phyloP scores from a whole-genome alignment of 2,329 filamentous ascomycete species.

The Fusarium continuum region DNA sequence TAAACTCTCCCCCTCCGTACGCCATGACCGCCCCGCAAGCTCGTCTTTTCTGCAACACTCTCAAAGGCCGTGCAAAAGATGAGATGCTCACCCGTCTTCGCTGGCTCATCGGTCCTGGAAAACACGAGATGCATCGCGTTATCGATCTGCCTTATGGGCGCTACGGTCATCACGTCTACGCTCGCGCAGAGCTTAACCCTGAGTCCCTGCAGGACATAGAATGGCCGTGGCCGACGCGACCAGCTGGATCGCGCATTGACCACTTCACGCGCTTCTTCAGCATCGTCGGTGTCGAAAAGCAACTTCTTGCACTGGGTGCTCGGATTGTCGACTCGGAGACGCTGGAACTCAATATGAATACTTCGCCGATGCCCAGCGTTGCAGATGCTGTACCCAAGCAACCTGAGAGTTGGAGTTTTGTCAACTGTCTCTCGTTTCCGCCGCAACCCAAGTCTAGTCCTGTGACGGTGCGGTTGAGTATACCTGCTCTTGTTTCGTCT shows the following conservation, averaged over 20 bases:
- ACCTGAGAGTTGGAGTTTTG: conserved; percentile 43
- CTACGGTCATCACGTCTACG: conserved; percentile 38
- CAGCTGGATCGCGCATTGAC: conserved; percentile 12
- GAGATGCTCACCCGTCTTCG: conserved; percentile 40
- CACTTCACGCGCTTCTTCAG: conserved; percentile 32
- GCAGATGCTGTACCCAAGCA: conserved; percentile 14
- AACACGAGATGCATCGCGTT: conserved; percentile 37
- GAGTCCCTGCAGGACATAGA: conserved; percentile 23
- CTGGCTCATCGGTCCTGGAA: conserved; percentile 39
- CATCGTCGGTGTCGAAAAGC: conserved; percentile 40
- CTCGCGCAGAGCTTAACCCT: conserved; percentile 33
- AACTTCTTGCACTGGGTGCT: conserved; percentile 39
- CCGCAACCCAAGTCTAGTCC: conserved; percentile 16
- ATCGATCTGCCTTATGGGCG: conserved; percentile 41
- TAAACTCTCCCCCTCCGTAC: conserved; percentile 9
- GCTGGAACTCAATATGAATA: conserved; percentile 35
- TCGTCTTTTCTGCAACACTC: conserved; percentile 32
- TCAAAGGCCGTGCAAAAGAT: conserved; percentile 28
- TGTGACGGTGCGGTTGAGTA: conserved; percentile 32
- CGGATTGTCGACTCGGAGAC: conserved; percentile 38
- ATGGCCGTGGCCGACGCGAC: conserved; percentile 31
- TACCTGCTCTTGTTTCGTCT: conserved; percentile 26
- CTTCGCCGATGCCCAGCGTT: conserved; percentile 8
- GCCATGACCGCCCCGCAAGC: conserved; percentile 9
- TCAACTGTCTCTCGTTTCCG: conserved; percentile 39